phyloP scores from a whole-genome alignment of 2,329 filamentous ascomycete species.

The Balansia obtecta region DNA sequence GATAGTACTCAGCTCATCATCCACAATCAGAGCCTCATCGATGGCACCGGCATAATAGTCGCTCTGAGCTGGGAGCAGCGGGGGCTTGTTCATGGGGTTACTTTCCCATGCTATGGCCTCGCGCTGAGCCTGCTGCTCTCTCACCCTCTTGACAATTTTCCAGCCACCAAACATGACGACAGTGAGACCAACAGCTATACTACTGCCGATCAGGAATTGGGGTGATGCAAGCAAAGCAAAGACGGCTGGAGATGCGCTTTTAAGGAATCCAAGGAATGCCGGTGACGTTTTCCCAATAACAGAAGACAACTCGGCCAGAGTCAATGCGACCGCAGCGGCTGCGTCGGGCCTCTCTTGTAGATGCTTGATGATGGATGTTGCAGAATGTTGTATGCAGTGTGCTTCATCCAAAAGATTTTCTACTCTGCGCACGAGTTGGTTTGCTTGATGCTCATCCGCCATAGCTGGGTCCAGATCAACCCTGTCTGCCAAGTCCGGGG shows the following conservation, averaged over 20 bases:
- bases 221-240: slow-evolving; percentile 80
- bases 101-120: slow-evolving; percentile 18
- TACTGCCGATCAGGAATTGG: slow-evolving; percentile 87
- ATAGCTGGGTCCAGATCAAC: slow-evolving; percentile 35
- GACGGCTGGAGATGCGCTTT: slow-evolving; percentile 70
- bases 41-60: slow-evolving; percentile 22
- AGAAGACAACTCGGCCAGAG: slow-evolving; percentile 80
- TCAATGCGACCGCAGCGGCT: slow-evolving; percentile 85
- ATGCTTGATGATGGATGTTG: slow-evolving; percentile 68
- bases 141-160: slow-evolving; percentile 89
- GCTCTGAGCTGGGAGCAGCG: slow-evolving; percentile 15
- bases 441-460: slow-evolving; percentile 34
- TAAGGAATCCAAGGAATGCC: slow-evolving; percentile 60
- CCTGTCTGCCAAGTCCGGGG: slow-evolving; percentile 48
- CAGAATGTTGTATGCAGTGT: slow-evolving; percentile 77
- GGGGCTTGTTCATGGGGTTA: slow-evolving; percentile 13
- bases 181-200: slow-evolving; percentile 82
- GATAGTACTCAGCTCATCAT: slow-evolving; percentile 45
- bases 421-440: slow-evolving; percentile 56
- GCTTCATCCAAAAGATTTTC: slow-evolving; percentile 74
- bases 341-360: slow-evolving; percentile 64
- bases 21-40: slow-evolving; percentile 44
- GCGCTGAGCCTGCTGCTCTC: slow-evolving; percentile 24
- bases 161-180: slow-evolving; percentile 92
- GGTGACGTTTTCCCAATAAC: slow-evolving; percentile 77